Evolutionary conservation across 1,139 yeast species (phyloP).

Genomic region (Hemisphaericaspora subhashii): DNA sequence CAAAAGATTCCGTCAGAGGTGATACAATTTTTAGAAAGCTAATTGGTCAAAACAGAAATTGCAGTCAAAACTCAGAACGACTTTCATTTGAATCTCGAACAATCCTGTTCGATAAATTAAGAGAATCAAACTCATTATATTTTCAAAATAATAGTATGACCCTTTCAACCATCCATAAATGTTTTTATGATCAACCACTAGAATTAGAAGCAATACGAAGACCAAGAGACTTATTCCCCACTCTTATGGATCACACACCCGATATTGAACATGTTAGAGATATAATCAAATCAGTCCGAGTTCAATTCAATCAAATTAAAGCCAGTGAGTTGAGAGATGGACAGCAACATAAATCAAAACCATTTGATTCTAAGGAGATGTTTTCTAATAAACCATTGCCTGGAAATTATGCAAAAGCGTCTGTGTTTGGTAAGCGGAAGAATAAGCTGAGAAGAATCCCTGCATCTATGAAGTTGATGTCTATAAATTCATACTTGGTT

Average conservation of each 20-base stretch:
- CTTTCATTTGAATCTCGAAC: not conserved
- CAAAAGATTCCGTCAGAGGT: too few relatives aligned
- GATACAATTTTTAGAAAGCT: not conserved
- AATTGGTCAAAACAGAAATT: not conserved
- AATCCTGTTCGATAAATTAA: not conserved
- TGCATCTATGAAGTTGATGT: not conserved
- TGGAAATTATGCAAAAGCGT: not conserved
- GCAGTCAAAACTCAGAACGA: slow-evolving; percentile 2
- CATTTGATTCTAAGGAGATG: not conserved
- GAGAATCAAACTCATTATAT: not conserved
- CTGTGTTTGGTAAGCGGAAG: slow-evolving; percentile 1
- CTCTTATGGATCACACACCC: not conserved
- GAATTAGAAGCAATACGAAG: too few relatives aligned
- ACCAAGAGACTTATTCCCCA: not conserved
- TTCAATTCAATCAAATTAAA: slow-evolving; percentile 1
- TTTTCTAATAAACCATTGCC: slow-evolving; percentile 1
- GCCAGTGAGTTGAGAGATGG: not conserved
- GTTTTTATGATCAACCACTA: not conserved
- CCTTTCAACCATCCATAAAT: not conserved
- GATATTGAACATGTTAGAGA: slow-evolving; percentile 1
- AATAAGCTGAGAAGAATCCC: not conserved
- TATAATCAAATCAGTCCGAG: not conserved
- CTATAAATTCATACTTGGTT: not conserved
- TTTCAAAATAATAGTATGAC: not conserved
- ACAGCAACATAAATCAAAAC: too few relatives aligned